These are phyloP conservation scores for Plasmodium fragile DNA, from an alignment of 169 alveolate species.

Conservation along the genomic window DNA sequence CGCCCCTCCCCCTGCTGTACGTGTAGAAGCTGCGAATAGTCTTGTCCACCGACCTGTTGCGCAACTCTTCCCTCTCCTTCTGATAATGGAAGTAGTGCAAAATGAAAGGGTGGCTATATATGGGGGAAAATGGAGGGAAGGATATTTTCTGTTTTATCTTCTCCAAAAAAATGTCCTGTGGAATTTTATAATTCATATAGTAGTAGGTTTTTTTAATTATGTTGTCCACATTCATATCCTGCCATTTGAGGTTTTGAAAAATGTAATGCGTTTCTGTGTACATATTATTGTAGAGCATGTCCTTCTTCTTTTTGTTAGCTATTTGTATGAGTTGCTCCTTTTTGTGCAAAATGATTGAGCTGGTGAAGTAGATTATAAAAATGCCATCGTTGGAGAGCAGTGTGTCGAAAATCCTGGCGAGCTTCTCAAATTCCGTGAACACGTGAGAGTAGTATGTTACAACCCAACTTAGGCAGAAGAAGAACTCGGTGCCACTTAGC, in stretches of 20 bases:
- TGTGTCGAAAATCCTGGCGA: conserved; percentile 59
- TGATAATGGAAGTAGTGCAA: conserved; percentile 51
- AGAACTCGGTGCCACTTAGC: conserved; percentile 65
- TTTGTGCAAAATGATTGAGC: conserved; percentile 49
- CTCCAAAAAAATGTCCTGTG: conserved; percentile 48
- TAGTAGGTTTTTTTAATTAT: conserved; percentile 65
- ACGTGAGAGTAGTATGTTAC: conserved; percentile 73
- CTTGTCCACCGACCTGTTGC: conserved; percentile 16
- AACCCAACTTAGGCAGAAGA: conserved; percentile 74
- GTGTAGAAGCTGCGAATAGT: conserved; percentile 28
- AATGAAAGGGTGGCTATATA: conserved; percentile 68
- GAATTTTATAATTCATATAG: conserved; percentile 65
- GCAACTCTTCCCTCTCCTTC: conserved; percentile 25
- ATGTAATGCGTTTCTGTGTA: conserved; percentile 72
- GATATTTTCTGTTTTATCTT: conserved; percentile 50
- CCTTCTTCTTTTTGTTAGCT: conserved; percentile 31
- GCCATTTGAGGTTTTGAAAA: conserved; percentile 73
- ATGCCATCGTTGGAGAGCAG: conserved; percentile 67
- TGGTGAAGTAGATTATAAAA: conserved; percentile 63
- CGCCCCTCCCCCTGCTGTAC: neutral
- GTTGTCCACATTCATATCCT: conserved; percentile 58
- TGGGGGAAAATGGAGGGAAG: conserved; percentile 74
- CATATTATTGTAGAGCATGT: conserved; percentile 23
- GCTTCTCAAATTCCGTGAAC: conserved; percentile 47
- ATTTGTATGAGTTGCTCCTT: conserved; percentile 42